A percentile compares a stretch with the other conserved stretches of the same genome.
phyloP scores from a whole-genome alignment of 208 protist genomes.

The Vickermania spadyakhi region DNA sequence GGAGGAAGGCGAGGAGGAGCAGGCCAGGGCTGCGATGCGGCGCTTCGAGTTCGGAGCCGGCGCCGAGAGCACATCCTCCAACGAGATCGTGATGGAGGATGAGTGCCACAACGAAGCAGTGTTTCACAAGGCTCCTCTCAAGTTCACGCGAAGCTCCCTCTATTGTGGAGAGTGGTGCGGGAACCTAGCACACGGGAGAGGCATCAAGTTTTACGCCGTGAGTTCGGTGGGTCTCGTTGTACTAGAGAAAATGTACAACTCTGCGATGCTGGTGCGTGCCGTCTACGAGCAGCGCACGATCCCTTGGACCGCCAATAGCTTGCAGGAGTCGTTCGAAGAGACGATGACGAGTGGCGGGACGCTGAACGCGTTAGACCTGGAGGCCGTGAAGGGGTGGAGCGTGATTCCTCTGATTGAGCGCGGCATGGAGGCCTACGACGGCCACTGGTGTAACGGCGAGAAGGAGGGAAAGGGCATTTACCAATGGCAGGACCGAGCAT shows the following conservation, averaged over 20 bases:
- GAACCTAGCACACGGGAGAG: slow-evolving; percentile 46
- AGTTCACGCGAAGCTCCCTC: slow-evolving; percentile 26
- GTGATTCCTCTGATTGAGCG: slow-evolving; percentile 8
- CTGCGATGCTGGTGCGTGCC: slow-evolving; percentile 16
- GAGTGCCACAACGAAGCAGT: neutral
- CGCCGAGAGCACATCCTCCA: neutral
- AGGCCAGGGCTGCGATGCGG: neutral
- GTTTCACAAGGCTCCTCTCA: neutral
- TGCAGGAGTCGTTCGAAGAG: slow-evolving; percentile 15
- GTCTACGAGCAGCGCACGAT: slow-evolving; percentile 34
- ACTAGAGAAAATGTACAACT: slow-evolving; percentile 4
- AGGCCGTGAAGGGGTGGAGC: slow-evolving; percentile 2
- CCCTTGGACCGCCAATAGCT: slow-evolving; percentile 39
- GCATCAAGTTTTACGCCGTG: slow-evolving; percentile 57
- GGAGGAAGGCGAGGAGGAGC: neutral
- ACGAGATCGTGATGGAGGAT: neutral
- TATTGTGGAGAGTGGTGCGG: slow-evolving; percentile 71
- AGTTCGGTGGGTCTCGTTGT: slow-evolving; percentile 12
- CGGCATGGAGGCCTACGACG: slow-evolving; percentile 79
- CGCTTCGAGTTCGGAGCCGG: neutral
- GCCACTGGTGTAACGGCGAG: slow-evolving; percentile 63
- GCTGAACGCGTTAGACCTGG: slow-evolving; percentile 1
- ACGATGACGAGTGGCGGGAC: neutral
- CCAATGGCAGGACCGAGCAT: slow-evolving; percentile 69
- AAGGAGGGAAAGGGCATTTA: slow-evolving; percentile 76